These are phyloP conservation scores for Clarireedia paspali DNA, from an alignment of 2,329 filamentous ascomycete species.

Conservation along the genomic window DNA sequence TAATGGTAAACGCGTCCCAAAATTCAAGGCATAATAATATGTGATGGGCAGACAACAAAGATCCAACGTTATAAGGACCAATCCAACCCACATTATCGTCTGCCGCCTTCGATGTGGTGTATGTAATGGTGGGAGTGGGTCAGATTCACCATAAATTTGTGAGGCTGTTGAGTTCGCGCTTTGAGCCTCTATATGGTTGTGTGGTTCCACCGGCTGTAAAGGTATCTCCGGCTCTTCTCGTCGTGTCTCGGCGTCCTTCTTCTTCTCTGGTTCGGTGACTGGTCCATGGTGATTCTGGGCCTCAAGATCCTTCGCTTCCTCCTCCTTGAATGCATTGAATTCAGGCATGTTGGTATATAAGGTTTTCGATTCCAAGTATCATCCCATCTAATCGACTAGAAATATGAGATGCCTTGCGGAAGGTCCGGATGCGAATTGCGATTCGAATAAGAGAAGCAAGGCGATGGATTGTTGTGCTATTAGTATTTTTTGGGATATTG, in stretches of 20 bases:
- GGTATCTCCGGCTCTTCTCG: background rate
- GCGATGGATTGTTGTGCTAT: background rate
- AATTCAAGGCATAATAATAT: constrained; percentile 25
- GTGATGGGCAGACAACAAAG: constrained; percentile 21
- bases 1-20: constrained; percentile 17
- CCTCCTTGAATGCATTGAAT: constrained; percentile 7
- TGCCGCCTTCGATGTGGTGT: constrained; percentile 20
- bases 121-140: constrained; percentile 19
- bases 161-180: background rate
- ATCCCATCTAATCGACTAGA: background rate
- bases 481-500: background rate
- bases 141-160: constrained; percentile 5
- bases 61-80: constrained; percentile 17
- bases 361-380: background rate
- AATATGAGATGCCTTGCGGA: background rate
- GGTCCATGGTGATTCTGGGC: background rate
- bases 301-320: constrained; percentile 2
- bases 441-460: background rate
- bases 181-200: background rate
- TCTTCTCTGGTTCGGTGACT: background rate
- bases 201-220: background rate
- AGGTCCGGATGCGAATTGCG: background rate
- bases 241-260: background rate
- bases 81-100: constrained; percentile 14
- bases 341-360: constrained; percentile 2